These are phyloP conservation scores for Setomelanomma holmii DNA, from an alignment of 2,329 filamentous ascomycete genomes.

Conservation along the genomic window DNA sequence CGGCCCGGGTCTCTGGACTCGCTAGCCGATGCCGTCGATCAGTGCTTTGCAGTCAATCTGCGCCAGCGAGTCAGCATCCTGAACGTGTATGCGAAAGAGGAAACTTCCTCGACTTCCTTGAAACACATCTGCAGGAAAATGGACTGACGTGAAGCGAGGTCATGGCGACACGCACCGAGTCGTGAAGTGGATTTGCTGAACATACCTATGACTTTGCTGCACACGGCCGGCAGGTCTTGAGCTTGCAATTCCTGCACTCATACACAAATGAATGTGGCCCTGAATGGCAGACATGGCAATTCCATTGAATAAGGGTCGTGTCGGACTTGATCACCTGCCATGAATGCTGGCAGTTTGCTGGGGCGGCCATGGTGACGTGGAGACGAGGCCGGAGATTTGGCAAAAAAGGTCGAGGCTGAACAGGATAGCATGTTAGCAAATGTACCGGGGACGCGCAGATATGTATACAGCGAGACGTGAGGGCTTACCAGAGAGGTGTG, in stretches of 20 bases:
- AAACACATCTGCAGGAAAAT: constrained; percentile 14
- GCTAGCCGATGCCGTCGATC: constrained; percentile 33
- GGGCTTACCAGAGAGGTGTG: constrained; percentile 28
- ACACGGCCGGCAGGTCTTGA: constrained; percentile 59
- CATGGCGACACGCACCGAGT: neutral
- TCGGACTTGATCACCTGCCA: constrained; percentile 62
- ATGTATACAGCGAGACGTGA: constrained; percentile 33
- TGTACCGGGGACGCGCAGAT: constrained; percentile 24
- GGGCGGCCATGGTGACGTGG: constrained; percentile 52
- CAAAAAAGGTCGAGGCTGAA: constrained; percentile 9
- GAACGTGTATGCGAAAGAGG: constrained; percentile 21
- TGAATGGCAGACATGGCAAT: constrained; percentile 60
- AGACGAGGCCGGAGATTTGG: constrained; percentile 1
- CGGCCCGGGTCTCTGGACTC: constrained; percentile 23
- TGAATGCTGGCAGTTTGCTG: constrained; percentile 56
- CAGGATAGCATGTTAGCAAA: constrained; percentile 32
- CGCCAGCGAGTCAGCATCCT: constrained; percentile 32
- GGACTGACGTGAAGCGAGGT: constrained; percentile 5
- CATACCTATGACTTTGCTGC: constrained; percentile 52
- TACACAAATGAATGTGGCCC: constrained; percentile 60
- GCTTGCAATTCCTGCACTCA: constrained; percentile 59
- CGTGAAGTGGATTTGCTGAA: constrained; percentile 2
- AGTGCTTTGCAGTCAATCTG: constrained; percentile 27
- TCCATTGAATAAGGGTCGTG: constrained; percentile 59
- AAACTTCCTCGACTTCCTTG: constrained; percentile 7